These are phyloP conservation scores for Mycena belliarum DNA, from an alignment of 768 basidiomycete genomes.

Conservation along the genomic window DNA sequence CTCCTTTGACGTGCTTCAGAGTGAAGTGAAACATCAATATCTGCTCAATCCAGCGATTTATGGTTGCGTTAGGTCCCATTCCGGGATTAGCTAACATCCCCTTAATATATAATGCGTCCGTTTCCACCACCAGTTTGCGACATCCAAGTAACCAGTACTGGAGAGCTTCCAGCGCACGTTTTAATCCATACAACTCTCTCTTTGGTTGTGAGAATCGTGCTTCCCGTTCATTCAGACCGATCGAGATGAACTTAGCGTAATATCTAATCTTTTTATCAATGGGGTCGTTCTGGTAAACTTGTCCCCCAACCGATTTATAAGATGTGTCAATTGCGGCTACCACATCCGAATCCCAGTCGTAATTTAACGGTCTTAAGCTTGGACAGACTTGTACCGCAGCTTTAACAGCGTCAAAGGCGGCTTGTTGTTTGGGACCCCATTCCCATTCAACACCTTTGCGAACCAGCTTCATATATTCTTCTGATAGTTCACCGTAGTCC, in stretches of 20 bases:
- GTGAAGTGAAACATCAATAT: neutral
- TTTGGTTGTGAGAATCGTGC: neutral
- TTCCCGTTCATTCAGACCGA: neutral
- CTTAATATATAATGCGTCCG: conserved; percentile 23
- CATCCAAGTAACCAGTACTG: neutral
- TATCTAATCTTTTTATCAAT: neutral
- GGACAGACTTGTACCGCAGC: neutral
- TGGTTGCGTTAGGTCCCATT: conserved; percentile 19
- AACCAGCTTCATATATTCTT: neutral
- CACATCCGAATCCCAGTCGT: neutral
- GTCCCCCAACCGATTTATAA: neutral
- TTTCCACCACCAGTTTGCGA: conserved; percentile 4
- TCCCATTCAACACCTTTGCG: neutral
- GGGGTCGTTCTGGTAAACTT: neutral
- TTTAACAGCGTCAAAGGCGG: neutral
- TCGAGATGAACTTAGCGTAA: neutral
- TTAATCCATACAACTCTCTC: neutral
- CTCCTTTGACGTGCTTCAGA: neutral
- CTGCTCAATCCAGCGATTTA: conserved; percentile 25
- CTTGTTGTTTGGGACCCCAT: neutral
- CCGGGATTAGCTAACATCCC: conserved; percentile 10
- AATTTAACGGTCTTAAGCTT: neutral
- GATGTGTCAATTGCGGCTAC: neutral
- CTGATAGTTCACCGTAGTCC: neutral
- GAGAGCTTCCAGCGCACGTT: neutral